These are phyloP conservation scores for Hypholoma sublateritium DNA, from an alignment of 768 basidiomycete species.

Conservation along the genomic window DNA sequence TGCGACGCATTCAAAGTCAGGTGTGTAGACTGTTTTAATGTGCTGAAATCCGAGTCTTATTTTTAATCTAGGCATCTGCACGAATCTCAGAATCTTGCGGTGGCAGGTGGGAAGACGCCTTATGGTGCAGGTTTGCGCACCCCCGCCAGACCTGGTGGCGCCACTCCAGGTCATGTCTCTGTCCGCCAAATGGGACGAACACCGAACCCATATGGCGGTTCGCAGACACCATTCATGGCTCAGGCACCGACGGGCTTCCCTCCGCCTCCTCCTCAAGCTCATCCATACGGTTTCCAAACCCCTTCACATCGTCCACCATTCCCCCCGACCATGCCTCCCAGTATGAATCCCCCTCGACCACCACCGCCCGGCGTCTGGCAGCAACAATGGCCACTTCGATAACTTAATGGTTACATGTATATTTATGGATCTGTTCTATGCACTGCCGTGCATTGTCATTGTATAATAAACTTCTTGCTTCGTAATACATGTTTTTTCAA, in stretches of 20 bases:
- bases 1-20: constrained; percentile 97
- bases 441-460: constrained; percentile 4
- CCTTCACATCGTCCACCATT: constrained; percentile 40
- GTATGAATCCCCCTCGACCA: constrained; percentile 68
- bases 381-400: constrained; percentile 11
- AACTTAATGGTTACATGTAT: constrained; percentile 2
- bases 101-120: constrained; percentile 74
- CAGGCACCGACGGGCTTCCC: constrained; percentile 24
- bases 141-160: constrained; percentile 71
- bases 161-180: constrained; percentile 82
- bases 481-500: constrained; percentile 1
- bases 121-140: constrained; percentile 75
- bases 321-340: constrained; percentile 47
- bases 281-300: constrained; percentile 50
- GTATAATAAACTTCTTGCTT: constrained; percentile 8
- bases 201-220: constrained; percentile 73
- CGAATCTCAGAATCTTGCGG: constrained; percentile 64
- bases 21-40: constrained; percentile 32
- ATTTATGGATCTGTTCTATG: constrained; percentile 6
- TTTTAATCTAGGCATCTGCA: constrained; percentile 64
- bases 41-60: background rate
- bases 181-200: constrained; percentile 72
- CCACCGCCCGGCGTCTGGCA: constrained; percentile 39
- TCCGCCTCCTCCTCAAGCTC: constrained; percentile 26
- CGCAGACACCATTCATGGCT: constrained; percentile 43